A percentile compares a stretch with the other conserved stretches of the same genome.
Conservation (phyloP, 371 early-diverging fungal species). For the Vavraia culicis region DNA sequence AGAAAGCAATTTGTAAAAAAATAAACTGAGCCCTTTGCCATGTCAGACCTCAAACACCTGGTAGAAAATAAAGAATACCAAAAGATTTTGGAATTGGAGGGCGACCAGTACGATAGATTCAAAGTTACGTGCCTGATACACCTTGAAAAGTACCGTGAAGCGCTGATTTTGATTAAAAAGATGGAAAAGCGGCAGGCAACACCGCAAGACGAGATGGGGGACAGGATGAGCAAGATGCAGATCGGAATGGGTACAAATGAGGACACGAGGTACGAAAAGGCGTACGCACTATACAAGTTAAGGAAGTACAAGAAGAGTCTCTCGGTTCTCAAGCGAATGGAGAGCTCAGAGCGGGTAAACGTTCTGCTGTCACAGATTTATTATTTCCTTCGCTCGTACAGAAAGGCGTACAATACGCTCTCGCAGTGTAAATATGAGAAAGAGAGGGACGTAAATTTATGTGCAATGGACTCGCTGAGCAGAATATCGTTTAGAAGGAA, state of each 20-base stretch:
- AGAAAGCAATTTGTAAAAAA: slow-evolving; percentile 1
- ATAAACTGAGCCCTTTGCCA: not conserved
- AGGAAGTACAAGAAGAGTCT: slow-evolving; percentile 28
- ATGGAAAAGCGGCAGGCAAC: not conserved
- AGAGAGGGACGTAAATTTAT: slow-evolving; percentile 25
- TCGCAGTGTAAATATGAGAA: slow-evolving; percentile 3
- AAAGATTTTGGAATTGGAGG: slow-evolving; percentile 9
- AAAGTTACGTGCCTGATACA: slow-evolving; percentile 25
- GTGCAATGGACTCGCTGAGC: slow-evolving; percentile 11
- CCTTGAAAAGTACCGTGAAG: slow-evolving; percentile 21
- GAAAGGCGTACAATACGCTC: slow-evolving; percentile 14
- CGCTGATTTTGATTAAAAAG: slow-evolving; percentile 15
- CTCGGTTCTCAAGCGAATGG: slow-evolving; percentile 4
- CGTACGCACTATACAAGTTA: slow-evolving; percentile 26
- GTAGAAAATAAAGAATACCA: slow-evolving; percentile 17
- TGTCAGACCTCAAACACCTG: slow-evolving; percentile 13
- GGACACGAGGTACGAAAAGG: slow-evolving; percentile 16
- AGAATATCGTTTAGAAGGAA: slow-evolving; percentile 3
- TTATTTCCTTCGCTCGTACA: slow-evolving; percentile 26
- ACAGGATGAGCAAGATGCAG: no score
- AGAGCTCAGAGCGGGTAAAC: slow-evolving; percentile 2
- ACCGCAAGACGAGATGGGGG: no score
- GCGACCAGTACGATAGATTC: not conserved
- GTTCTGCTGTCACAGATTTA: slow-evolving; percentile 25
- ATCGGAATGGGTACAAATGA: no score